phyloP scores from a whole-genome alignment of 768 basidiomycete genomes.

The Gloeopeniophorella convolvens region DNA sequence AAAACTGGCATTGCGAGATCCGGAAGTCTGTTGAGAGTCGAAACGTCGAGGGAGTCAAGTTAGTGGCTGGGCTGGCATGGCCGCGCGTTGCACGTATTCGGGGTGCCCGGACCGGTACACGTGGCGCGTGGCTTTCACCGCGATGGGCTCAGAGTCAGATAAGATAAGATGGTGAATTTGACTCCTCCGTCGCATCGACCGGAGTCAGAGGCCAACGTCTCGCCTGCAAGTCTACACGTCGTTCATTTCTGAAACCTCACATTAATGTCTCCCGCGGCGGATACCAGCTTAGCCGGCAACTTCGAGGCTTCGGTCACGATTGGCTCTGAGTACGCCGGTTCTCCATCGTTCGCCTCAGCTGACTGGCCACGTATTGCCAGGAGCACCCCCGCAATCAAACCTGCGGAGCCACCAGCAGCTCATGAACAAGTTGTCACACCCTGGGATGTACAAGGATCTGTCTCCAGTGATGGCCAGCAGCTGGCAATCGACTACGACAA shows the following conservation, averaged over 20 bases:
- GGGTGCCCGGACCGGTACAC: no score
- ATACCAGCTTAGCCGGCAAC: neutral
- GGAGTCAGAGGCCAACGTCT: no score
- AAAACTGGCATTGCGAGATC: no score
- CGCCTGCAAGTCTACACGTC: neutral
- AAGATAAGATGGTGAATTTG: no score
- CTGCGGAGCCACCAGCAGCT: constrained; percentile 25
- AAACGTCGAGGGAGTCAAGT: no score
- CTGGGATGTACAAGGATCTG: constrained; percentile 94
- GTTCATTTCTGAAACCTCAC: neutral
- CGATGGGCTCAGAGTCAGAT: no score
- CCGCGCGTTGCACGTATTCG: no score
- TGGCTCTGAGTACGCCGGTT: constrained; percentile 1
- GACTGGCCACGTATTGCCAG: neutral
- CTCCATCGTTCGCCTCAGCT: no score
- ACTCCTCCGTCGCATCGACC: no score
- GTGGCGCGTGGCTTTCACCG: no score
- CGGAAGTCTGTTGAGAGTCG: no score
- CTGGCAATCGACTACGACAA: constrained; percentile 96
- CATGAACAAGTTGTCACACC: constrained; percentile 86
- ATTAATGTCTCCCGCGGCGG: constrained; percentile 1
- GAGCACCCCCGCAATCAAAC: constrained; percentile 26
- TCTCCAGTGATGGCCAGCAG: constrained; percentile 83
- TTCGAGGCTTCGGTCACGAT: neutral
- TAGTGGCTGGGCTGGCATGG: no score